Evolutionary conservation across 2,329 filamentous ascomycete genomes (phyloP), one percentile per base, ranked within the genome.

Genomic region (Arthrinium phaeospermum): DNA sequence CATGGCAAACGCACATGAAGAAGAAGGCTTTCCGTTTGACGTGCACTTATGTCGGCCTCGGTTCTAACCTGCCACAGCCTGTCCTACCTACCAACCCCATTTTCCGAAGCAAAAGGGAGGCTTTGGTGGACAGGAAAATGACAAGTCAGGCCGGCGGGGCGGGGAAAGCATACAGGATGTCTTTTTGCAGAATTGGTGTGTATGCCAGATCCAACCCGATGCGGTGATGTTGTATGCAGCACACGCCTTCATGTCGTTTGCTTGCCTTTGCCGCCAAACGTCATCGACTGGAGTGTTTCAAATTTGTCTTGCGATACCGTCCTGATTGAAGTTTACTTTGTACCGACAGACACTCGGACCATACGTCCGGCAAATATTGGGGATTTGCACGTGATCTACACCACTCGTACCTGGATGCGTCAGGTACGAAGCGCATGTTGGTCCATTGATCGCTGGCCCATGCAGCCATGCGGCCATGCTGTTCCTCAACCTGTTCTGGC

Each of bases 201-300:
- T 34, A 34, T 64, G 57, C 19, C 53, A 37, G 53, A 12, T 30
- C 27, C 30, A 41, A 10, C 19, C 34, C 4, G 30, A 37, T 34
- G 53, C 53, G 27, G 19, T 41, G 57, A 64, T 41, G 57, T 10
- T 41, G 34, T 64, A 34, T 41, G 57, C 57, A 41, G 57, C 19
- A 34, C 53, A 61, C 22, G 19, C 53, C 51, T 57, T 13, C 16
- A 34, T 30, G 10, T 22, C 57, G 57, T 64, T 64, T 64, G 57
- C 57, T 64, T 64, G 57, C 57, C 57, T 64, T 64, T 64, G 34
- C 34, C 22, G 34, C 34, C 22, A 41, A 64, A 64, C 57, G 34
- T 41, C 57, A 64, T 61, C 19, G 30, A 41, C 57, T 41, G 57
- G 34, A 41, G 57, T 64, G 57, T 64, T 64, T 64, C 57, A 64